A percentile compares a stretch with the other conserved stretches of the same genome.
Evolutionary conservation across 2,329 filamentous ascomycete species (phyloP).

Genomic region (Pseudogymnoascus verrucosus): DNA sequence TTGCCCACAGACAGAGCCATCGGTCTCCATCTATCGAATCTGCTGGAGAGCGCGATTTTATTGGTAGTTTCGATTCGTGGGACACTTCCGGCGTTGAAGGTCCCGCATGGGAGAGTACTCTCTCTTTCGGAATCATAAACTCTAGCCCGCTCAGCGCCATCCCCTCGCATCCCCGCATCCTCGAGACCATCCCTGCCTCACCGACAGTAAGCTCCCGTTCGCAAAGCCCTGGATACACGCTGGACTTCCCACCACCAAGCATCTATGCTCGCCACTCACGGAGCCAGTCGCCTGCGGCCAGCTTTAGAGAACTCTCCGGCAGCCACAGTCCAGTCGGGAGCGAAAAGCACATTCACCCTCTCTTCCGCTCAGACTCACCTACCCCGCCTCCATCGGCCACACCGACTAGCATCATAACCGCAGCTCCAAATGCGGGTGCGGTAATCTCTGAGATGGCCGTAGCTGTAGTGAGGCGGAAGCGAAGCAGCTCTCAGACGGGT

Average conservation of each 20-base stretch:
- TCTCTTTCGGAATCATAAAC: slow-evolving; percentile 43
- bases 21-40: slow-evolving; percentile 44
- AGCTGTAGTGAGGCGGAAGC: slow-evolving; percentile 45
- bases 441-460: slow-evolving; percentile 49
- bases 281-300: slow-evolving; percentile 26
- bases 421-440: slow-evolving; percentile 60
- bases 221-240: slow-evolving; percentile 51
- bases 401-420: slow-evolving; percentile 62
- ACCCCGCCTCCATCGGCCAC: slow-evolving; percentile 57
- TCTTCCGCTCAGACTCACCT: slow-evolving; percentile 67
- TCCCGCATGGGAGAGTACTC: slow-evolving; percentile 46
- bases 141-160: slow-evolving; percentile 23
- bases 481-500: slow-evolving; percentile 44
- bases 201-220: slow-evolving; percentile 53
- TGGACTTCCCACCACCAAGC: slow-evolving; percentile 45
- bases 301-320: slow-evolving; percentile 15
- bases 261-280: slow-evolving; percentile 25
- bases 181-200: slow-evolving; percentile 66
- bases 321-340: slow-evolving; percentile 28
- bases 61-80: slow-evolving; percentile 65
- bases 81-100: slow-evolving; percentile 62
- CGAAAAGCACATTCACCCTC: slow-evolving; percentile 68
- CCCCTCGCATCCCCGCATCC: slow-evolving; percentile 38
- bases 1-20: slow-evolving; percentile 35
- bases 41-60: slow-evolving; percentile 15